Evolutionary conservation across 179 eudicot genomes (phyloP), one percentile per base, ranked within the genome.

Genomic region (Carnegiea gigantea): DNA sequence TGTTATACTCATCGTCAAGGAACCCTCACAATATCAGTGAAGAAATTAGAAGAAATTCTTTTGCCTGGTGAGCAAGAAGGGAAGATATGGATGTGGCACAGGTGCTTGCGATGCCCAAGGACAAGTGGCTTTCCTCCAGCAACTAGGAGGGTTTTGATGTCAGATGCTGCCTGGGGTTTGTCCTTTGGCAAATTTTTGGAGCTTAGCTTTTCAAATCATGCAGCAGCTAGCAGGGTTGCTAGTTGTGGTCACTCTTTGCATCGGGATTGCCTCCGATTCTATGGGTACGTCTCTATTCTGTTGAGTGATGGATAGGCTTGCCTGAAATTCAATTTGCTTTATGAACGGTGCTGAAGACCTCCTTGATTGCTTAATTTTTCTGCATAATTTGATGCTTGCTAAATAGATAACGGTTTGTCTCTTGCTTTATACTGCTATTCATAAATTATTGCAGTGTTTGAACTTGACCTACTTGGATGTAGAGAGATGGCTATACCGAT

Each of bases 71-170:
- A 92, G 80, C 86, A 81, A 80, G 99, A 97, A 70, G 98, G 99
- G 75, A 97, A 93, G 90, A 93, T 97, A 86, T 97, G 99, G 99
- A 97, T 97, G 99, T 97, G 99, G 99, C 99, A 95, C 75, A 91
- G 99, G 83, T 97, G 99, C 90, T 82, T 97, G 82, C 88, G 89
- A 81, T 97, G 99, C 84, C 99, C 99, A 54, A 87, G 99, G 81
- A 83, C 79, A 53, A 89, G 83, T 72, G 97, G 99, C 68, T 93
- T 90, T 81, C 99, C 99, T 70, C 98, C 98, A 0, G 97, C 99
- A 79, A 97, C 99, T 80, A 86, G 92, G 83, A 95, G 99, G 86
- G 85, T 96, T 62, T 89, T 95, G 76, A 97, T 97, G 99, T 97
- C 99, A 75, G 98, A 97, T 89, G 99, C 99, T 82, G 99, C 99